Percentiles rank a stretch among this genome's conserved stretches.
phyloP scores from a whole-genome alignment of 352 stramenopile genomes.

The Phytophthora cajani region DNA sequence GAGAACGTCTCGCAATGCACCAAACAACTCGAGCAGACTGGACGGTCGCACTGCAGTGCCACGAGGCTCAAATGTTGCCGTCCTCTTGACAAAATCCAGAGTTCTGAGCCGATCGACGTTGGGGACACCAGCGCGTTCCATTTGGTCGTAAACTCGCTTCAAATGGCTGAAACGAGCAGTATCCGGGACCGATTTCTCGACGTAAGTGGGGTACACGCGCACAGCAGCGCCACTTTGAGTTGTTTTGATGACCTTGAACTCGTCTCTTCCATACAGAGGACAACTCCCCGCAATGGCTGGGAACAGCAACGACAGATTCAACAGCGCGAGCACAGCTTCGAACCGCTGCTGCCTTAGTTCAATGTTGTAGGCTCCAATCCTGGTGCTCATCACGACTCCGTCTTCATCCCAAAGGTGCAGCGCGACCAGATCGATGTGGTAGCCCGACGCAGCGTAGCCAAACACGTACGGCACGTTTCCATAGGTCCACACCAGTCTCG shows the following conservation, averaged over 20 bases:
- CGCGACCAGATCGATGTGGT: conserved; percentile 13
- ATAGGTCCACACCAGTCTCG: conserved; percentile 21
- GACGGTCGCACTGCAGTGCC: conserved; percentile 11
- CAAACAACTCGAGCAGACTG: conserved; percentile 16
- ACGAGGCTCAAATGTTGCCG: conserved; percentile 15
- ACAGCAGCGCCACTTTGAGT: conserved; percentile 13
- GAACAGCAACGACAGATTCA: conserved; percentile 30
- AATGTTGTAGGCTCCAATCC: conserved; percentile 20
- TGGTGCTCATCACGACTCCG: background rate
- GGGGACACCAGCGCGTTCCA: conserved; percentile 13
- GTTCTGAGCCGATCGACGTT: conserved; percentile 21
- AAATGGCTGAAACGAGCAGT: conserved; percentile 8
- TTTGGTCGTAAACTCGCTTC: conserved; percentile 8
- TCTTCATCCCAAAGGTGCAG: background rate
- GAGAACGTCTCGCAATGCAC: conserved; percentile 20
- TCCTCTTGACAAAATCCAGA: conserved; percentile 6
- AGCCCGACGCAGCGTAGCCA: conserved; percentile 26
- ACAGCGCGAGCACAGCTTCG: conserved; percentile 17
- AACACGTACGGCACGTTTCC: conserved; percentile 25
- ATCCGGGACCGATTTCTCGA: conserved; percentile 20
- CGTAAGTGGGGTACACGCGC: conserved; percentile 12
- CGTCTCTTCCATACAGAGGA: conserved; percentile 9
- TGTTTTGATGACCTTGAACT: conserved; percentile 9
- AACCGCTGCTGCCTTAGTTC: conserved; percentile 14
- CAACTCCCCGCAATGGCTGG: conserved; percentile 23